Evolutionary conservation across 2,329 filamentous ascomycete species (phyloP).

Genomic region (Ceratocystiopsis minuta): DNA sequence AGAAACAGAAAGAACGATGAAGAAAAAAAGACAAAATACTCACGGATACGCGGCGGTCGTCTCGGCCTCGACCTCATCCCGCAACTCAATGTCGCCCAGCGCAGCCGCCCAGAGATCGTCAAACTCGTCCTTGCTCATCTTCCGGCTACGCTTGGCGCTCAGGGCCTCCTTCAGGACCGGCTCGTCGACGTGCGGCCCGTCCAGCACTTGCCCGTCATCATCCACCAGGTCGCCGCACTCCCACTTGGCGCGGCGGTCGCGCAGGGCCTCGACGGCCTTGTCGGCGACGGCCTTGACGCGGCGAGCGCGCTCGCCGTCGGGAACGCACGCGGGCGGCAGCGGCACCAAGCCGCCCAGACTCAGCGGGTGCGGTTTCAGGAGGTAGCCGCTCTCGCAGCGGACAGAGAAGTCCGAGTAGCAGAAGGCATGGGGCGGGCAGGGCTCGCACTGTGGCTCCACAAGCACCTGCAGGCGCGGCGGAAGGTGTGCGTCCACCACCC

Average conservation of each 20-base stretch:
- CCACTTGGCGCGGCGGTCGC: slow-evolving; percentile 69
- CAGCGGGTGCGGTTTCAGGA: slow-evolving; percentile 69
- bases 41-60: slow-evolving; percentile 26
- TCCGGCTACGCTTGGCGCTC: slow-evolving; percentile 57
- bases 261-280: slow-evolving; percentile 68
- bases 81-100: slow-evolving; percentile 48
- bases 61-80: slow-evolving; percentile 41
- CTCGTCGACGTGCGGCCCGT: slow-evolving; percentile 43
- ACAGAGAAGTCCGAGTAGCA: slow-evolving; percentile 66
- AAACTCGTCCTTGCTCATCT: slow-evolving; percentile 75
- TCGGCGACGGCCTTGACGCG: slow-evolving; percentile 78
- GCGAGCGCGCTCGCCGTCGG: slow-evolving; percentile 80
- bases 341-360: slow-evolving; percentile 67
- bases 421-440: slow-evolving; percentile 76
- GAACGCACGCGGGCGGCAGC: slow-evolving; percentile 78
- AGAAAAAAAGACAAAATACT: slow-evolving; percentile 19
- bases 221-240: slow-evolving; percentile 65
- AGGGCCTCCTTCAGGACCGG: slow-evolving; percentile 63
- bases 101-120: slow-evolving; percentile 70
- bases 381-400: slow-evolving; percentile 71
- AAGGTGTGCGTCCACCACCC: slow-evolving; percentile 28
- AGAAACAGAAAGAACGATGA: slow-evolving; percentile 1
- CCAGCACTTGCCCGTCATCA: slow-evolving; percentile 39
- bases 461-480: slow-evolving; percentile 56
- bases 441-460: slow-evolving; percentile 68